A percentile compares a stretch with the other conserved stretches of the same genome.
phyloP scores from a whole-genome alignment of 2,329 filamentous ascomycete species.

The Chaetomium globosum region DNA sequence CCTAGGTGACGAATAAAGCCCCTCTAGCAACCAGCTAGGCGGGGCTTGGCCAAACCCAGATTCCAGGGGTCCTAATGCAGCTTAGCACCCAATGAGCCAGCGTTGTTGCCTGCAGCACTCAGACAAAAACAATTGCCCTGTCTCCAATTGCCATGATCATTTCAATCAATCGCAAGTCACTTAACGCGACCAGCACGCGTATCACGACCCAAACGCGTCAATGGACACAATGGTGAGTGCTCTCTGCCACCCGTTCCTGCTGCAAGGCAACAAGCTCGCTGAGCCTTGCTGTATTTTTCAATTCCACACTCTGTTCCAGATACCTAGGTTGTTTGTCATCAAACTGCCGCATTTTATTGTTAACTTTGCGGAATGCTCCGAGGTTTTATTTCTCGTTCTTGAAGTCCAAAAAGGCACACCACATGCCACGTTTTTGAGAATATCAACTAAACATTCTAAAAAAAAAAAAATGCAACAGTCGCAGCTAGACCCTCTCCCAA shows the following conservation, averaged over 20 bases:
- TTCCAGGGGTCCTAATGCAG: slow-evolving; percentile 16
- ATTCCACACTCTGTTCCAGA: background rate
- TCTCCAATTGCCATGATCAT: background rate
- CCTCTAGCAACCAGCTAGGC: slow-evolving; percentile 31
- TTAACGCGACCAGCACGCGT: slow-evolving; percentile 30
- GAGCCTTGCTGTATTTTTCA: background rate
- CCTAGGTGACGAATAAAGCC: slow-evolving; percentile 29
- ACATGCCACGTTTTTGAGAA: slow-evolving; percentile 4
- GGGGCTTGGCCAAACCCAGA: slow-evolving; percentile 17
- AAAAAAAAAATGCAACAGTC: slow-evolving; percentile 65
- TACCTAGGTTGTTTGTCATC: background rate
- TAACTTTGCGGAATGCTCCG: background rate
- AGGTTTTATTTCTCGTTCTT: background rate
- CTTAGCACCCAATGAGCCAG: slow-evolving; percentile 18
- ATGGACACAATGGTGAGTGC: slow-evolving; percentile 27
- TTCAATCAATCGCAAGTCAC: slow-evolving; percentile 15
- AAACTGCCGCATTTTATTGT: background rate
- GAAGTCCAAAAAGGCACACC: slow-evolving; percentile 1
- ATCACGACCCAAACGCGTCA: slow-evolving; percentile 20
- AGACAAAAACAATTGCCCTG: slow-evolving; percentile 17
- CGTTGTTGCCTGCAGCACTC: slow-evolving; percentile 16
- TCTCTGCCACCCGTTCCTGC: slow-evolving; percentile 4
- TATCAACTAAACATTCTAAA: slow-evolving; percentile 29
- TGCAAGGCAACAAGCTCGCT: background rate
- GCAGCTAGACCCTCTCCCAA: slow-evolving; percentile 83